Conservation (phyloP, 2,329 filamentous ascomycete genomes). For the Pseudogymnoascus sp. region DNA sequence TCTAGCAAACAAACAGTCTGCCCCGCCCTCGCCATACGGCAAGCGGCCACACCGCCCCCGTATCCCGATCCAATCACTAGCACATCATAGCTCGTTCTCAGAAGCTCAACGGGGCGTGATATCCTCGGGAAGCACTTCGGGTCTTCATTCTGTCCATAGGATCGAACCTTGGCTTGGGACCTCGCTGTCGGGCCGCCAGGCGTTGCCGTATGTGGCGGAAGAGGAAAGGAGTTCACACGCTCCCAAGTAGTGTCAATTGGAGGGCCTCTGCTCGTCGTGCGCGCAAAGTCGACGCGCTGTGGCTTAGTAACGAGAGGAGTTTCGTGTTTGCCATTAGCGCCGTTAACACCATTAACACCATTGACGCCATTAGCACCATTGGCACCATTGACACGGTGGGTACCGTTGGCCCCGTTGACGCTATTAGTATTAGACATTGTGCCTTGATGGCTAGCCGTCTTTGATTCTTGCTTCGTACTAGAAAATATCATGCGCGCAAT, state of each 20-base stretch:
- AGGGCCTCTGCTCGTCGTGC: neutral
- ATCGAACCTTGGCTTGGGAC: slow-evolving; percentile 23
- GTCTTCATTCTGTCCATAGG: slow-evolving; percentile 26
- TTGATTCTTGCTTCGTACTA: neutral
- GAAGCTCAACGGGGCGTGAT: slow-evolving; percentile 47
- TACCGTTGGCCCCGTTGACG: neutral
- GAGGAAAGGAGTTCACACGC: neutral
- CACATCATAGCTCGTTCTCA: slow-evolving; percentile 51
- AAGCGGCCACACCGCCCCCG: slow-evolving; percentile 57
- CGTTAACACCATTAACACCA: neutral
- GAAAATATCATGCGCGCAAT: neutral
- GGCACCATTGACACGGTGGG: neutral
- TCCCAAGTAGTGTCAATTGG: neutral
- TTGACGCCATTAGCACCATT: neutral
- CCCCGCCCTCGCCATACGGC: slow-evolving; percentile 51
- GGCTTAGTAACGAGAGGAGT: slow-evolving; percentile 10
- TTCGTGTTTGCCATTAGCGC: neutral
- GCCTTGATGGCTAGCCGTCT: neutral
- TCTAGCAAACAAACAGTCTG: slow-evolving; percentile 57
- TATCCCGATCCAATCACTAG: slow-evolving; percentile 63
- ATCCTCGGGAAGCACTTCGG: slow-evolving; percentile 41
- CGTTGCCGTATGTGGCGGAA: slow-evolving; percentile 7
- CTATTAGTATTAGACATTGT: neutral
- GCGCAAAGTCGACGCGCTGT: slow-evolving; percentile 18
- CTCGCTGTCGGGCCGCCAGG: slow-evolving; percentile 22